phyloP scores from a whole-genome alignment of 257 asterid genomes.

The Solanum commersonii region DNA sequence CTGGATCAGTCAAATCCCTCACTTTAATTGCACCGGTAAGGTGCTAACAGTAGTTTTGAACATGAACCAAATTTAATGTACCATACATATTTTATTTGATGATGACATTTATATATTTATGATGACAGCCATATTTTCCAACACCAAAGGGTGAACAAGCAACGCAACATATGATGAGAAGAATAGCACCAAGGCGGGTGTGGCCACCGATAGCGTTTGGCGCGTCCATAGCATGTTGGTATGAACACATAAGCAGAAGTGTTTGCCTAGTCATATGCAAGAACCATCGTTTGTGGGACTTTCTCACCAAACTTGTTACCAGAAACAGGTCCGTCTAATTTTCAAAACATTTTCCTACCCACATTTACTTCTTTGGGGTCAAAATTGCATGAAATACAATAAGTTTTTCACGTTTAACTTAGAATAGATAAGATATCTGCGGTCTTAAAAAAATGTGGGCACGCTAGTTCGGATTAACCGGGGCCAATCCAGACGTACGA shows the following conservation, averaged over 20 bases:
- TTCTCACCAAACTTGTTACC: slow-evolving; percentile 67
- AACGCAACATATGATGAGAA: slow-evolving; percentile 73
- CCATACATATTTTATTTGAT: neutral
- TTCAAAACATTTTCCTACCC: too few relatives aligned
- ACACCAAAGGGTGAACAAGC: slow-evolving; percentile 70
- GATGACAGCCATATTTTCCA: slow-evolving; percentile 79
- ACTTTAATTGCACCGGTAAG: slow-evolving; percentile 86
- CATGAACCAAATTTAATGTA: too few relatives aligned
- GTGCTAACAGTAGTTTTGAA: neutral
- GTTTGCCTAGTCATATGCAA: slow-evolving; percentile 75
- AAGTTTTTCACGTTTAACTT: too few relatives aligned
- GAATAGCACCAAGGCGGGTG: slow-evolving; percentile 80
- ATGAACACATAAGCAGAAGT: slow-evolving; percentile 81
- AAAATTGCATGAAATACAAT: too few relatives aligned
- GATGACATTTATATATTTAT: neutral
- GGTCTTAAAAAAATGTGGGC: too few relatives aligned
- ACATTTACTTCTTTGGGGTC: too few relatives aligned
- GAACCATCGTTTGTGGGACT: slow-evolving; percentile 85
- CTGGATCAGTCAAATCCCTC: slow-evolving; percentile 53
- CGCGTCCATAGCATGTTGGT: slow-evolving; percentile 89
- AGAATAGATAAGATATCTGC: too few relatives aligned
- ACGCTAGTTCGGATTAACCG: too few relatives aligned
- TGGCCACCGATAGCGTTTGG: slow-evolving; percentile 82
- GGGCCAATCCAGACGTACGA: too few relatives aligned
- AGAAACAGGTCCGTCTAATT: slow-evolving; percentile 53